Evolutionary conservation across 1,284 basidiomycete species (phyloP).

Genomic region (Pholiota adiposa): DNA sequence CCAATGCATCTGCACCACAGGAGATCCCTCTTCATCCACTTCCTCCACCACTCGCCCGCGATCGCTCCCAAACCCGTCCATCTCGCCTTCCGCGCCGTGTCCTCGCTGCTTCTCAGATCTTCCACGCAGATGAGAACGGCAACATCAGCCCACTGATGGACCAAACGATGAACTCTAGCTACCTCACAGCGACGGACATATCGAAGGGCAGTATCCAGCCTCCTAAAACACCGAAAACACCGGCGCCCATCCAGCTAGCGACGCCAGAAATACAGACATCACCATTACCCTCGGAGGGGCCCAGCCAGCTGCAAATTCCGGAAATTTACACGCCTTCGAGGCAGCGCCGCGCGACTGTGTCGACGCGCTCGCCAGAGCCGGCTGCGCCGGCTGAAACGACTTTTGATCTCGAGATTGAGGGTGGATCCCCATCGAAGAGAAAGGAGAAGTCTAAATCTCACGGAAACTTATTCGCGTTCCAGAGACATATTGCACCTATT

Average conservation of each 20-base stretch:
- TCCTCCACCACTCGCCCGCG: slow-evolving; percentile 60
- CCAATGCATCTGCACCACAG: slow-evolving; percentile 44
- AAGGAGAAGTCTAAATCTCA: slow-evolving; percentile 70
- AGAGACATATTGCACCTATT: slow-evolving; percentile 66
- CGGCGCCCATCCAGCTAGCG: not conserved
- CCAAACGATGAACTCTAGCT: slow-evolving; percentile 33
- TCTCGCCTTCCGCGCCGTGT: slow-evolving; percentile 61
- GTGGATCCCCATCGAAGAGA: slow-evolving; percentile 57
- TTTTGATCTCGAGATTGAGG: slow-evolving; percentile 38
- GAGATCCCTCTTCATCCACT: slow-evolving; percentile 57
- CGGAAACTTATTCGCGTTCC: slow-evolving; percentile 60
- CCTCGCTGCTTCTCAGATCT: slow-evolving; percentile 73
- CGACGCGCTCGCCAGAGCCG: slow-evolving; percentile 58
- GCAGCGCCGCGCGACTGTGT: slow-evolving; percentile 67
- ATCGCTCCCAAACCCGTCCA: slow-evolving; percentile 49
- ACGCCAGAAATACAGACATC: slow-evolving; percentile 16
- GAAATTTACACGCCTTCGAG: slow-evolving; percentile 54
- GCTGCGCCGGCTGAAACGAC: slow-evolving; percentile 22
- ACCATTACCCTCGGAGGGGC: slow-evolving; percentile 14
- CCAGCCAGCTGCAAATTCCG: slow-evolving; percentile 32
- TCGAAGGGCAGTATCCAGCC: slow-evolving; percentile 19
- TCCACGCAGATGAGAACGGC: slow-evolving; percentile 48
- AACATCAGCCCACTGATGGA: slow-evolving; percentile 37
- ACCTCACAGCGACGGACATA: slow-evolving; percentile 21
- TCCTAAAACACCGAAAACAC: slow-evolving; percentile 5